phyloP scores from a whole-genome alignment of 257 asterid species.

The Capsicum pubescens region DNA sequence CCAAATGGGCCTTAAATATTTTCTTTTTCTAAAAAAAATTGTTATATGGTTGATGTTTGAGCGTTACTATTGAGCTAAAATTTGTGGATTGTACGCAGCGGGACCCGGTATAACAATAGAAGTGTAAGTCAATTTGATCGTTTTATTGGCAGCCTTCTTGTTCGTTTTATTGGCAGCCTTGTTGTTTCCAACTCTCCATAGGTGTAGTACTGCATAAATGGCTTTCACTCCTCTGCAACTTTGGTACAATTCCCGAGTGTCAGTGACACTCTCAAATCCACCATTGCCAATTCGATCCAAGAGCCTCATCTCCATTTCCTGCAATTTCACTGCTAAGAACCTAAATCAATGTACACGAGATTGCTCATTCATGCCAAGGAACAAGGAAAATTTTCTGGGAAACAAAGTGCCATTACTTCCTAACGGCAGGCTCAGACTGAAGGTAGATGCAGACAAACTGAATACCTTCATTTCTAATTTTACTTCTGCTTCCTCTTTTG shows the following conservation, averaged over 20 bases:
- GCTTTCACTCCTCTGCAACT: neutral
- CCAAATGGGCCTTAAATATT: too few species aligned
- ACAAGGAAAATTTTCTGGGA: neutral
- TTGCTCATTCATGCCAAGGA: conserved; percentile 9
- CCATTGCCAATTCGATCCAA: neutral
- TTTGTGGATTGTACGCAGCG: neutral
- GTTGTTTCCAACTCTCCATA: neutral
- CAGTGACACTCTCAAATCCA: neutral
- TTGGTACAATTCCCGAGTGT: neutral
- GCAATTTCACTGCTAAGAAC: neutral
- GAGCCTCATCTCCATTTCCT: neutral
- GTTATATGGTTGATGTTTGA: too few species aligned
- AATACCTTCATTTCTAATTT: neutral
- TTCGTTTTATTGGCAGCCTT: neutral
- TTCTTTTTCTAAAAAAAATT: too few species aligned
- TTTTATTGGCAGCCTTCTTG: neutral
- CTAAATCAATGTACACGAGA: neutral
- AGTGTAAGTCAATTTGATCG: neutral
- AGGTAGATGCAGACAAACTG: conserved; percentile 32
- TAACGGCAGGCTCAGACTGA: conserved; percentile 21
- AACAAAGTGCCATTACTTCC: neutral
- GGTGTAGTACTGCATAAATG: neutral
- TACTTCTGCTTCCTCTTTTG: neutral
- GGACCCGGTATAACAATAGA: neutral
- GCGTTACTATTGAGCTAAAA: neutral